These are phyloP conservation scores for Eucalyptus urophylla DNA, from an alignment of 345 rosid species.

Conservation along the genomic window DNA sequence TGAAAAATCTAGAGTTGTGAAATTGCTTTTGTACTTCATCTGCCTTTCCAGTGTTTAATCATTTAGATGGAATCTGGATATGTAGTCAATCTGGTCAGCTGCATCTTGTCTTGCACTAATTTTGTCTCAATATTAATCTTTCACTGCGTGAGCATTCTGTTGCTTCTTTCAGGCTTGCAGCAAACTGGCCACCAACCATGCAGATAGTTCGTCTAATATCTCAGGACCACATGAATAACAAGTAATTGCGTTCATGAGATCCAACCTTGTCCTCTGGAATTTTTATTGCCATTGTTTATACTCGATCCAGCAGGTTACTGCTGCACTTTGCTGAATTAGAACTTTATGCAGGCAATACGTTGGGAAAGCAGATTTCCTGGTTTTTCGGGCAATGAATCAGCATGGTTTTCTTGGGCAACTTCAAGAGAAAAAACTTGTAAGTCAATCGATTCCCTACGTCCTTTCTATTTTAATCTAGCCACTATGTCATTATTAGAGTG, in stretches of 20 bases:
- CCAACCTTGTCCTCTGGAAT: background rate
- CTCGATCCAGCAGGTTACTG: background rate
- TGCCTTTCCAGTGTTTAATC: background rate
- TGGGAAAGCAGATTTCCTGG: constrained; percentile 94
- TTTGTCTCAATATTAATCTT: background rate
- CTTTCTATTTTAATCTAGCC: background rate
- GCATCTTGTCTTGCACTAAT: background rate
- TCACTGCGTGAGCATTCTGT: background rate
- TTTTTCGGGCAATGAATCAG: constrained; percentile 91
- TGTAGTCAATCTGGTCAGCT: background rate
- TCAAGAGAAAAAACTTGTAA: constrained; percentile 97
- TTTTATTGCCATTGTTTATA: background rate
- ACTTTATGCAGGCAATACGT: constrained; percentile 69
- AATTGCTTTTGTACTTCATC: background rate
- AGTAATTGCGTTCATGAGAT: constrained; percentile 25
- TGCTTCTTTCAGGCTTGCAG: constrained; percentile 73
- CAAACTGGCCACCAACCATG: constrained; percentile 91
- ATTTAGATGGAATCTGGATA: background rate
- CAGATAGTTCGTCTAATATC: constrained; percentile 96
- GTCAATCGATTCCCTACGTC: background rate
- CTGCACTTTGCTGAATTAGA: background rate
- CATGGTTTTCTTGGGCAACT: constrained; percentile 94
- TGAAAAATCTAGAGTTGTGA: background rate
- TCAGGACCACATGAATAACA: constrained; percentile 97
- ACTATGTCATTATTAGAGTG: background rate